Base-by-base conservation (phyloP, 495 filamentous ascomycete genomes). In the Trichoderma gamsii region DNA sequence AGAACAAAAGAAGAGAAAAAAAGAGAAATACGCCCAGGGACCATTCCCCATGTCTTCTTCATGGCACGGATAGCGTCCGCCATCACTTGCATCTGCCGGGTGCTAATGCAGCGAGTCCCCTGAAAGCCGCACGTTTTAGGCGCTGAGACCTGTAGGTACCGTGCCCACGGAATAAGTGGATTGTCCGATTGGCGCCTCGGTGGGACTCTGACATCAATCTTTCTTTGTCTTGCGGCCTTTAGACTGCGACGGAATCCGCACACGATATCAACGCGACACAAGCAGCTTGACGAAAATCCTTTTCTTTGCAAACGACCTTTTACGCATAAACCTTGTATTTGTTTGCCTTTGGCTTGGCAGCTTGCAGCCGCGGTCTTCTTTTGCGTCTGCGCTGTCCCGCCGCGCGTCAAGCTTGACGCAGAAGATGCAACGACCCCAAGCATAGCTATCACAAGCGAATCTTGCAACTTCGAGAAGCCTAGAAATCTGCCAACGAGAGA, bases 141-240 rank as follows among this genome's bases (percentile, higher is more conserved):
- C 15, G 44, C 44, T 49, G 43, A 44, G 43, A 4, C 29, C 29
- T 29, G 35, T 38, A 38, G 35, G 35, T 38, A 38, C 35, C 35
- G 35, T 38, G 7, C 35, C n/a, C 18, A 52, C 7, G n/a, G 49
- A 46, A 46, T 46, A 46, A 15, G 4, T 46, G 43, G 43, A 46
- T 4, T 46, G 23, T 18, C 23, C 27, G 56, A 61, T 61, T 32
- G 56, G 56, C 56, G n/a, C 23, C 11, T 16, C 1, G 23, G 56
- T 61, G 56, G 56, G 56, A 12, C 56, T 61, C 56, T 61, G 56
- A 61, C 56, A 61, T 61, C 56, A 61, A 61, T 61, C 25, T 9
- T 38, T 38, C 35, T 38, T 38, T 38, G 35, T 38, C 16, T 61
- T 25, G 23, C 23, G 16, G 51, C 51, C 51, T 56, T n/a, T 16